phyloP scores from a whole-genome alignment of 1,284 basidiomycete species.

The Exobasidium cylindrosporum region DNA sequence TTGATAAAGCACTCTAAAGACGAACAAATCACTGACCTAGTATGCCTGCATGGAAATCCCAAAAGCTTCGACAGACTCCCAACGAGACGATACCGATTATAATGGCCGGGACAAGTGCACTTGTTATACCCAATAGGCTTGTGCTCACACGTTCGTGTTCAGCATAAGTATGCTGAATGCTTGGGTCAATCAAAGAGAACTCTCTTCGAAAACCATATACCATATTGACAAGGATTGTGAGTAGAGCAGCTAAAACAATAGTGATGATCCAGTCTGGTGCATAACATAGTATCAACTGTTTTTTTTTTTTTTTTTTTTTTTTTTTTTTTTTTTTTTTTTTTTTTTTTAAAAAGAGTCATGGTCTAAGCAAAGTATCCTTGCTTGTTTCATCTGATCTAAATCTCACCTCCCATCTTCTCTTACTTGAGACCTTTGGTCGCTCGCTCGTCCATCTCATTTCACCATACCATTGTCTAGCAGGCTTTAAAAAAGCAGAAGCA shows the following conservation, averaged over 20 bases:
- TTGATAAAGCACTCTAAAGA: too few species aligned
- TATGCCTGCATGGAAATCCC: slow-evolving; percentile 75
- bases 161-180: slow-evolving; percentile 66
- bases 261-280: slow-evolving; percentile 49
- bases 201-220: slow-evolving; percentile 75
- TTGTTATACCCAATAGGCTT: slow-evolving; percentile 49
- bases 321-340: neutral
- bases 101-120: slow-evolving; percentile 61
- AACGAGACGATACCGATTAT: slow-evolving; percentile 66
- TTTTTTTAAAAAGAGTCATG: too few species aligned
- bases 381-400: too few species aligned
- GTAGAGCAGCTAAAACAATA: slow-evolving; percentile 58
- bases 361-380: too few species aligned
- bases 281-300: slow-evolving; percentile 12
- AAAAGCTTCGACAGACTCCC: slow-evolving; percentile 71
- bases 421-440: neutral
- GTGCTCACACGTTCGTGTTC: slow-evolving; percentile 80
- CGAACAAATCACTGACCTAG: slow-evolving; percentile 64
- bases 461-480: neutral
- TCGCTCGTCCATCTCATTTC: slow-evolving; percentile 5
- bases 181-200: slow-evolving; percentile 35
- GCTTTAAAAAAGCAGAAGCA: neutral
- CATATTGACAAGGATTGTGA: slow-evolving; percentile 67
- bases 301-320: neutral
- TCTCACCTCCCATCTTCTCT: neutral